phyloP scores from a whole-genome alignment of 768 basidiomycete species.

The Rhizopogon sp. region DNA sequence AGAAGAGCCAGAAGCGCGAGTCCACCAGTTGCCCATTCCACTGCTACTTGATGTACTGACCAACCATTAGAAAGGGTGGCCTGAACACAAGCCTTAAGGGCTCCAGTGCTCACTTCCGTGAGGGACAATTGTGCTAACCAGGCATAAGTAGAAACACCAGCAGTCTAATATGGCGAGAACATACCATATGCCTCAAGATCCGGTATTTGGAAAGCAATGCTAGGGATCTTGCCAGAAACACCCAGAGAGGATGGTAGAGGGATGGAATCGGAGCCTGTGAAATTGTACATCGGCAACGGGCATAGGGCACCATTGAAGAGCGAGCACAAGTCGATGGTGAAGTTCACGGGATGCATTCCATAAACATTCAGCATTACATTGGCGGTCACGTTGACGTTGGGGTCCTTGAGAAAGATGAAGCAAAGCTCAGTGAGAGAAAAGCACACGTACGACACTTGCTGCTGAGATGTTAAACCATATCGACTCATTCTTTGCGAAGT shows the following conservation, averaged over 20 bases:
- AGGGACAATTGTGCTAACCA: slow-evolving; percentile 73
- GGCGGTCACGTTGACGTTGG: slow-evolving; percentile 76
- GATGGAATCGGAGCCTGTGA: slow-evolving; percentile 75
- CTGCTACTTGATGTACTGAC: slow-evolving; percentile 69
- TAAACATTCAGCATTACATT: slow-evolving; percentile 85
- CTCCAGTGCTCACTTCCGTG: slow-evolving; percentile 59
- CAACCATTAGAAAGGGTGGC: slow-evolving; percentile 90
- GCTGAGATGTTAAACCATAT: slow-evolving; percentile 83
- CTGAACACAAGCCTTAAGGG: slow-evolving; percentile 85
- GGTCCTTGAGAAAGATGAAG: slow-evolving; percentile 39
- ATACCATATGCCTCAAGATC: slow-evolving; percentile 70
- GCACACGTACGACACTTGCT: slow-evolving; percentile 70
- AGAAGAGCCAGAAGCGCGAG: slow-evolving; percentile 57
- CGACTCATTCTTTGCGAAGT: slow-evolving; percentile 65
- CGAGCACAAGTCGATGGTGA: slow-evolving; percentile 82
- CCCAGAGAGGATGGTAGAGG: slow-evolving; percentile 56
- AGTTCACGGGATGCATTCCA: slow-evolving; percentile 75
- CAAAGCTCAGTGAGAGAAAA: not conserved
- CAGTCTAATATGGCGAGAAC: not conserved
- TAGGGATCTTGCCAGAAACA: slow-evolving; percentile 56
- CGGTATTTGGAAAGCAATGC: slow-evolving; percentile 81
- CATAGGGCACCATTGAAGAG: slow-evolving; percentile 79
- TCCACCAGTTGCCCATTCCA: slow-evolving; percentile 73
- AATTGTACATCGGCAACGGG: slow-evolving; percentile 78
- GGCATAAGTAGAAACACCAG: slow-evolving; percentile 3